Evolutionary conservation across 192 early-diverging fungal species (phyloP).

Genomic region (Gonapodya sp.): DNA sequence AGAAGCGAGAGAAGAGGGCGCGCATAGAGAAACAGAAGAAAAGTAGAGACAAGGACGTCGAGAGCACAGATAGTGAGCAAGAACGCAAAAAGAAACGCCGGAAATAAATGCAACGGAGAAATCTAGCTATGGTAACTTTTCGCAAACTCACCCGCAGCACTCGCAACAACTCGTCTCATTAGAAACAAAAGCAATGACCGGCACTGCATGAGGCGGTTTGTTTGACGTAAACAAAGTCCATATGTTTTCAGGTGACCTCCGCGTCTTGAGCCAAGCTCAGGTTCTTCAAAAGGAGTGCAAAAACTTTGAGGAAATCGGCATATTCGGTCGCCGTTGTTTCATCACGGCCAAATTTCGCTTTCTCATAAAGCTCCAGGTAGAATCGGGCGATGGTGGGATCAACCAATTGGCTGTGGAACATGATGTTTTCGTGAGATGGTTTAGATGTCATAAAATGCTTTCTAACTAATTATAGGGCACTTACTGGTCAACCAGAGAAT

Average conservation of each 20-base stretch:
- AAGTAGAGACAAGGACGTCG: neutral
- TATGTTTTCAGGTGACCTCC: neutral
- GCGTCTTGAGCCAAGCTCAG: no score
- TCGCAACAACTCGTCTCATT: neutral
- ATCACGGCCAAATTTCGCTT: constrained; percentile 13
- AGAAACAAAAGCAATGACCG: neutral
- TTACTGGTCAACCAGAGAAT: neutral
- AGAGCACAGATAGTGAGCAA: no score
- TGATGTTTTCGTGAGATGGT: constrained; percentile 14
- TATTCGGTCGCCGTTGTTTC: constrained; percentile 19
- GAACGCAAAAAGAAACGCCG: no score
- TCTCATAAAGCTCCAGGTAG: constrained; percentile 24
- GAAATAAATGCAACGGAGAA: no score
- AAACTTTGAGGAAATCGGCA: constrained; percentile 12
- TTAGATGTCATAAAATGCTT: constrained; percentile 3
- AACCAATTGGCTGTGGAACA: constrained; percentile 5
- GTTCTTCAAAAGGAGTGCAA: neutral
- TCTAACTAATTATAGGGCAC: neutral
- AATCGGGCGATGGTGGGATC: constrained; percentile 9
- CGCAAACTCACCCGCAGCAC: neutral
- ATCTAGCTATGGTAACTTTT: no score
- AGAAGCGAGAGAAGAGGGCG: neutral
- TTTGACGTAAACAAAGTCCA: neutral
- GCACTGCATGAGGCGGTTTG: neutral
- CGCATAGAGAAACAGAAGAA: neutral